A percentile compares a stretch with the other conserved stretches of the same genome.
These are phyloP conservation scores for Ophiostoma populinum DNA, from an alignment of 2,329 filamentous ascomycete genomes.

Conservation along the genomic window DNA sequence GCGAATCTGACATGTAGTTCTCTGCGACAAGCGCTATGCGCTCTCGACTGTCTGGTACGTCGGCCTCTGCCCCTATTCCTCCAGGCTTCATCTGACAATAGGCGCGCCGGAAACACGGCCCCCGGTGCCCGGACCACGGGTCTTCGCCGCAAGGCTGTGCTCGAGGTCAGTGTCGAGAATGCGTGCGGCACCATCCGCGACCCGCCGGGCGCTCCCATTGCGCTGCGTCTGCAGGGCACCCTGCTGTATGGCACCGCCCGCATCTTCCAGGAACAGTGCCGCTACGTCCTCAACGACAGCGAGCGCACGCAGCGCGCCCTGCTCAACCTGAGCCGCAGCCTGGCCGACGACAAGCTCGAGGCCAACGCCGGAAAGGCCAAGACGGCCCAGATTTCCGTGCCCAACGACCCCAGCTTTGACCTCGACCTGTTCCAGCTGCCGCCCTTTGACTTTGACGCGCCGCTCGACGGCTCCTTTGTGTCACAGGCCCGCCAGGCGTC, in stretches of 20 bases:
- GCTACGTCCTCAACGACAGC: slow-evolving; percentile 68
- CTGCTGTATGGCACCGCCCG: slow-evolving; percentile 72
- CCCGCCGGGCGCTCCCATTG: slow-evolving; percentile 64
- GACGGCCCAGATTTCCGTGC: slow-evolving; percentile 58
- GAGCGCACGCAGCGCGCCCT: slow-evolving; percentile 42
- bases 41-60: slow-evolving; percentile 85
- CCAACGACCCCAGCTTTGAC: slow-evolving; percentile 70
- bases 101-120: slow-evolving; percentile 83
- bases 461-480: slow-evolving; percentile 15
- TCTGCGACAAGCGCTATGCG: slow-evolving; percentile 75
- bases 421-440: slow-evolving; percentile 35
- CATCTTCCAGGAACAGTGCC: slow-evolving; percentile 75
- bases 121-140: slow-evolving; percentile 52
- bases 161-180: slow-evolving; percentile 70
- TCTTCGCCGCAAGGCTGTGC: slow-evolving; percentile 70
- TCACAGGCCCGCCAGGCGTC: slow-evolving; percentile 9
- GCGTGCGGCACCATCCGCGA: slow-evolving; percentile 80
- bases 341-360: slow-evolving; percentile 48
- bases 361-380: slow-evolving; percentile 51
- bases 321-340: slow-evolving; percentile 51
- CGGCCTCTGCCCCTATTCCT: background rate
- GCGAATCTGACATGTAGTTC: slow-evolving; percentile 31
- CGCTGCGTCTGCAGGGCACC: slow-evolving; percentile 75
- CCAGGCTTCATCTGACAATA: slow-evolving; percentile 20
- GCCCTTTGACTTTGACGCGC: slow-evolving; percentile 30